phyloP scores from a whole-genome alignment of 2,329 filamentous ascomycete genomes.

The Apiospora hydei region DNA sequence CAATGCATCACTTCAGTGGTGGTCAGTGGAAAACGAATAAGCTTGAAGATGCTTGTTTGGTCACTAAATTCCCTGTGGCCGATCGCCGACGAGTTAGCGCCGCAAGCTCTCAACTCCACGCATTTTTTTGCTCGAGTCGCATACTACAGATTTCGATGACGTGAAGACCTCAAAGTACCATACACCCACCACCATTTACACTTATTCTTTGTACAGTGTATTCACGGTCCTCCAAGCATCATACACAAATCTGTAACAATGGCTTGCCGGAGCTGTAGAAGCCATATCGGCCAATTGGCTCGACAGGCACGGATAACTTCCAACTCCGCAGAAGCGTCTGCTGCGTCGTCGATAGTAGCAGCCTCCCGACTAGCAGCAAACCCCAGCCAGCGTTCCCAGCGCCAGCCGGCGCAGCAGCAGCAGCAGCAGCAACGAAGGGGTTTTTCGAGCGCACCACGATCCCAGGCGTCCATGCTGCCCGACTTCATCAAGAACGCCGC shows the following conservation, averaged over 20 bases:
- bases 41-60: neutral
- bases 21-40: neutral
- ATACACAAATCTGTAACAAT: slow-evolving; percentile 40
- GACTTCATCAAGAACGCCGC: slow-evolving; percentile 42
- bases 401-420: slow-evolving; percentile 24
- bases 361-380: neutral
- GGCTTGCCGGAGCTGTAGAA: slow-evolving; percentile 58
- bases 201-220: neutral
- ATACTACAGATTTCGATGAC: slow-evolving; percentile 33
- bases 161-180: slow-evolving; percentile 30
- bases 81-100: slow-evolving; percentile 21
- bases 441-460: slow-evolving; percentile 47
- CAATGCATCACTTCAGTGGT: neutral
- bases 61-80: slow-evolving; percentile 16
- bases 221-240: slow-evolving; percentile 15
- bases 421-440: slow-evolving; percentile 38
- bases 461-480: slow-evolving; percentile 36
- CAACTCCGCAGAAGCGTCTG: slow-evolving; percentile 31
- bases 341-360: slow-evolving; percentile 22
- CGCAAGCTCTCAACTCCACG: slow-evolving; percentile 16
- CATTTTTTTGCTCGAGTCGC: slow-evolving; percentile 27
- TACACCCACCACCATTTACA: slow-evolving; percentile 8
- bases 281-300: slow-evolving; percentile 46
- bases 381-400: neutral
- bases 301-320: slow-evolving; percentile 34